Conservation (phyloP, 495 filamentous ascomycete genomes). For the Penicillium riverlandense region DNA sequence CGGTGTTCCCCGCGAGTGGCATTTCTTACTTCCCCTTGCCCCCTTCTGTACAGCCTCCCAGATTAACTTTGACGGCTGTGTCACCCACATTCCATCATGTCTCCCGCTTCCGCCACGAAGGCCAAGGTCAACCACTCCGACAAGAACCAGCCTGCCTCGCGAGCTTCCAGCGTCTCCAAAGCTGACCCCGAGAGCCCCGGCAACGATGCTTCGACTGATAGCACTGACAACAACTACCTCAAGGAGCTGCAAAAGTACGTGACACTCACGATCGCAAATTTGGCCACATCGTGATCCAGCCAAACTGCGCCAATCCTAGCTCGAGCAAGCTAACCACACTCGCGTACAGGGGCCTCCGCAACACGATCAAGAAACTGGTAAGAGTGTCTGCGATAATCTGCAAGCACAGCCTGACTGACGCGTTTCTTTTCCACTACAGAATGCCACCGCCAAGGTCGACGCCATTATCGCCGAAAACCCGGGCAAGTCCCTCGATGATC, state of each 20-base stretch:
- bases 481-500: constrained; percentile 71
- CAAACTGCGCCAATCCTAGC: background rate
- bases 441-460: constrained; percentile 72
- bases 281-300: background rate
- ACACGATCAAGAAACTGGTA: constrained; percentile 82
- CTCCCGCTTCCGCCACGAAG: constrained; percentile 30
- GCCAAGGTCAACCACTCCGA: constrained; percentile 33
- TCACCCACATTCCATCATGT: constrained; percentile 32
- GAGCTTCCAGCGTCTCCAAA: constrained; percentile 24
- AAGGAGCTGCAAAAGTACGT: constrained; percentile 82
- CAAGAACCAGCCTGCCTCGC: constrained; percentile 15
- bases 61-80: constrained; percentile 15
- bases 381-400: constrained; percentile 20
- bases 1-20: background rate
- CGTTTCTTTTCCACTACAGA: constrained; percentile 36
- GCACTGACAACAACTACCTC: constrained; percentile 65
- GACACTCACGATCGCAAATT: background rate
- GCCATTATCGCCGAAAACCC: constrained; percentile 69
- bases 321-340: constrained; percentile 4
- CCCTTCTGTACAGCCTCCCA: constrained; percentile 4
- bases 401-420: background rate
- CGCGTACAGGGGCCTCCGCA: constrained; percentile 66
- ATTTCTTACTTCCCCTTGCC: background rate
- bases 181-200: constrained; percentile 24
- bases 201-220: constrained; percentile 40